A percentile compares a stretch with the other conserved stretches of the same genome.
Conservation (phyloP, 139 green algal species). For the Tetratostichococcus sp. region DNA sequence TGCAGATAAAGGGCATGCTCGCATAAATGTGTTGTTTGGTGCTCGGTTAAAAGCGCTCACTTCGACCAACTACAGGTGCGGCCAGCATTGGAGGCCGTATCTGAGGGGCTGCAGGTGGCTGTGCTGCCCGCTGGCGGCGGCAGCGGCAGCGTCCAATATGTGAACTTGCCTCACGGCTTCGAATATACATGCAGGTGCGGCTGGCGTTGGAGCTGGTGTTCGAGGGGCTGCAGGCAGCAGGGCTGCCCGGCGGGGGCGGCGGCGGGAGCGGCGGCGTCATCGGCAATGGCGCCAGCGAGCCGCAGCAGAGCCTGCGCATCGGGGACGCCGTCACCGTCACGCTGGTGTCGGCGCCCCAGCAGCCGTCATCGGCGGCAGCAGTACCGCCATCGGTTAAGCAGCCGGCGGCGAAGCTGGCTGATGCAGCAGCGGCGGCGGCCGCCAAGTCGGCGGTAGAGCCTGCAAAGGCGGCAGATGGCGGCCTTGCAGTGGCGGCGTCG, state of each 20-base stretch:
- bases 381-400: background rate
- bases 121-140: no score
- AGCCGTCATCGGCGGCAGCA: background rate
- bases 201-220: conserved; percentile 88
- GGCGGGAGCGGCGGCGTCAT: conserved; percentile 8
- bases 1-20: no score
- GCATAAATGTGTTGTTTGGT: no score
- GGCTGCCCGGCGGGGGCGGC: conserved; percentile 25
- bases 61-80: no score
- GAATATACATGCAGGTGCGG: no score
- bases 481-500: background rate
- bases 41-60: no score
- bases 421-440: background rate
- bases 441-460: background rate
- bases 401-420: background rate
- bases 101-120: no score
- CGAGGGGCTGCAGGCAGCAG: conserved; percentile 69
- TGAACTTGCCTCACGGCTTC: no score
- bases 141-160: no score
- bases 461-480: background rate
- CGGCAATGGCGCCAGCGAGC: background rate
- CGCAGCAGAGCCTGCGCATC: conserved; percentile 23
- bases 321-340: conserved; percentile 30
- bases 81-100: no score
- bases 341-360: background rate